phyloP scores from a whole-genome alignment of 495 filamentous ascomycete genomes.

The Daldinia childiae region DNA sequence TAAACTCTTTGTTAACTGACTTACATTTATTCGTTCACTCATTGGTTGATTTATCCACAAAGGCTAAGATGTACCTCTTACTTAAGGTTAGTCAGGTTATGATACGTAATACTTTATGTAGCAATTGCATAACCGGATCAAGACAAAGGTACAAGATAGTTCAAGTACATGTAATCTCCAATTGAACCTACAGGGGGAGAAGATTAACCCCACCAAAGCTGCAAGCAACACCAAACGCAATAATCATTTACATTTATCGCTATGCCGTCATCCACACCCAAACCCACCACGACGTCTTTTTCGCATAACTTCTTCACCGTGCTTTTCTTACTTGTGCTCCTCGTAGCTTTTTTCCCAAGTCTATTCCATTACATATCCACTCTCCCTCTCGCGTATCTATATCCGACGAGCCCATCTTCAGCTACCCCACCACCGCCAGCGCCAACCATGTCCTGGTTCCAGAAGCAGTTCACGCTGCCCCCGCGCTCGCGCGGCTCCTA shows the following conservation, averaged over 20 bases:
- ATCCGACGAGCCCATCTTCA: constrained; percentile 29
- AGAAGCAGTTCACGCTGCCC: constrained; percentile 82
- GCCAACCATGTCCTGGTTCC: constrained; percentile 74
- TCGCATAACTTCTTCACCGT: constrained; percentile 50
- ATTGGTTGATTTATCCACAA: not conserved
- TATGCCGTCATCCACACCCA: constrained; percentile 46
- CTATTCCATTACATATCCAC: constrained; percentile 61
- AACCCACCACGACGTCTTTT: constrained; percentile 20
- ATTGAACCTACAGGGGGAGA: not conserved
- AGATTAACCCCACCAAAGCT: constrained; percentile 28
- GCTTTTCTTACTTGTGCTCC: constrained; percentile 58
- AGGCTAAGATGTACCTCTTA: not conserved
- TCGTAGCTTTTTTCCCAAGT: constrained; percentile 65
- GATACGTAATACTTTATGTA: constrained; percentile 1
- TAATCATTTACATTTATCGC: constrained; percentile 17
- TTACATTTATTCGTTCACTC: not conserved
- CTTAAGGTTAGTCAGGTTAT: too few relatives aligned
- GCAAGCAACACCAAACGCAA: constrained; percentile 24
- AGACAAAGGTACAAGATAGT: not conserved
- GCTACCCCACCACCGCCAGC: constrained; percentile 35
- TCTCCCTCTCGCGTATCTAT: constrained; percentile 53
- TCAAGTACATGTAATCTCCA: not conserved
- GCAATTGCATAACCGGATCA: constrained; percentile 20
- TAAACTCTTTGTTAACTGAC: not conserved
- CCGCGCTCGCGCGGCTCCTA: constrained; percentile 81